phyloP scores from a whole-genome alignment of 2,329 filamentous ascomycete genomes.

The Metarhizium anisopliae region DNA sequence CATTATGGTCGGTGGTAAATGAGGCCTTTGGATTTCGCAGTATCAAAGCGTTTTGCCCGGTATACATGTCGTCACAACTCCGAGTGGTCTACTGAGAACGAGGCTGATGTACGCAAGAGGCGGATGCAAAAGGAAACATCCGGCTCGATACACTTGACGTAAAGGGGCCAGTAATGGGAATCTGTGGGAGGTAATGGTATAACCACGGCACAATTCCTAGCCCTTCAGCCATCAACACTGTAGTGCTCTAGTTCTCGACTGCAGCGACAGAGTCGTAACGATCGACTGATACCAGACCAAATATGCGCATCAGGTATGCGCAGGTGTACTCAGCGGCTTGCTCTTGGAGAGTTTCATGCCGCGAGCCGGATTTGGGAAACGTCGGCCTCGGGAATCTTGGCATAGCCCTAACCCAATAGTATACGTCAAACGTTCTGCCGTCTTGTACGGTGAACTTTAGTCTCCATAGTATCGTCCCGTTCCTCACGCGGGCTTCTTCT shows the following conservation, averaged over 20 bases:
- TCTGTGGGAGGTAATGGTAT: conserved; percentile 3
- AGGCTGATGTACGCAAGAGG: too few species aligned
- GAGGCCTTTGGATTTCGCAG: too few species aligned
- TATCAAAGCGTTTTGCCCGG: too few species aligned
- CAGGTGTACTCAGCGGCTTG: conserved; percentile 7
- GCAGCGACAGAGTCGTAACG: conserved; percentile 7
- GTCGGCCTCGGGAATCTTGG: conserved; percentile 8
- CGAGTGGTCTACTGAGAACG: too few species aligned
- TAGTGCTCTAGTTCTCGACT: conserved; percentile 9
- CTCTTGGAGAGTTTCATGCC: conserved; percentile 4
- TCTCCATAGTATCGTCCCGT: too few species aligned
- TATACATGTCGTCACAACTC: too few species aligned
- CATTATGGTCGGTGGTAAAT: too few species aligned
- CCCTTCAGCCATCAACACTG: conserved; percentile 7
- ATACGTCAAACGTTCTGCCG: too few species aligned
- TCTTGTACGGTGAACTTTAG: too few species aligned
- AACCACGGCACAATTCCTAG: conserved; percentile 8
- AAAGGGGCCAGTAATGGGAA: conserved; percentile 9
- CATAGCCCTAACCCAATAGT: neutral
- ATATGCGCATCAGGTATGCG: conserved; percentile 8
- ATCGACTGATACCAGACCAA: conserved; percentile 6
- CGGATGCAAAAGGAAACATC: conserved; percentile 6
- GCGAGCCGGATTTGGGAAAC: conserved; percentile 8
- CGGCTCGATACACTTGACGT: conserved; percentile 9
- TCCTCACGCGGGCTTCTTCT: too few species aligned